phyloP scores from a whole-genome alignment of 177 flowering plant genomes.

The Vitis hybrid region DNA sequence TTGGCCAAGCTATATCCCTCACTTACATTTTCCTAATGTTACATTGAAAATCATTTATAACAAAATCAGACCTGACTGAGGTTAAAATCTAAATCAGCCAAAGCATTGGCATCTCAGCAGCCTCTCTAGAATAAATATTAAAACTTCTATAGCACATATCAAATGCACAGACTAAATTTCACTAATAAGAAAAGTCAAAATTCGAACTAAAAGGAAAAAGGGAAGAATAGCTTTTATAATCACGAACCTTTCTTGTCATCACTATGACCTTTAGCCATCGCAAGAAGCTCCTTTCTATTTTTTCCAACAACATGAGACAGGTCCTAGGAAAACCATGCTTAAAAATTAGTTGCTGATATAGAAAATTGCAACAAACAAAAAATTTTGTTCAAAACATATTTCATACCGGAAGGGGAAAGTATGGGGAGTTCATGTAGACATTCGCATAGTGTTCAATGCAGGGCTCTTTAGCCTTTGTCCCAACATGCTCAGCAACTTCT shows the following conservation, averaged over 20 bases:
- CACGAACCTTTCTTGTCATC: constrained; percentile 71
- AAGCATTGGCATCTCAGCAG: too few relatives aligned
- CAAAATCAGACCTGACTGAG: too few relatives aligned
- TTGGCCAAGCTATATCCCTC: too few relatives aligned
- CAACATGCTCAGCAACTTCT: constrained; percentile 96
- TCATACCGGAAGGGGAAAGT: constrained; percentile 90
- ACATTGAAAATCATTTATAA: too few relatives aligned
- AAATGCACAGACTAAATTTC: neutral
- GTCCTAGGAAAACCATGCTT: constrained; percentile 49
- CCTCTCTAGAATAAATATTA: neutral
- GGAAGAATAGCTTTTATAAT: neutral
- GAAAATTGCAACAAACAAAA: neutral
- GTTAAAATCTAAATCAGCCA: too few relatives aligned
- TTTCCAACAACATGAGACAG: constrained; percentile 95
- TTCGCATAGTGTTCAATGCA: constrained; percentile 73
- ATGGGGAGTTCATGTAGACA: constrained; percentile 77
- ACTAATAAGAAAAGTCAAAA: neutral
- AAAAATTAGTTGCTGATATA: neutral
- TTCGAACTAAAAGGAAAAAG: neutral
- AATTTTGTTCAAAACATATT: constrained; percentile 1
- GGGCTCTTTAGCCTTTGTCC: constrained; percentile 74
- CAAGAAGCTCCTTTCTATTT: constrained; percentile 90
- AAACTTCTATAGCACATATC: neutral
- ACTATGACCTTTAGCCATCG: constrained; percentile 78
- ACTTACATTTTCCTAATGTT: too few relatives aligned